Base-by-base conservation (phyloP, 441 rosid genomes). In the Pelargonium cotyledonis region DNA sequence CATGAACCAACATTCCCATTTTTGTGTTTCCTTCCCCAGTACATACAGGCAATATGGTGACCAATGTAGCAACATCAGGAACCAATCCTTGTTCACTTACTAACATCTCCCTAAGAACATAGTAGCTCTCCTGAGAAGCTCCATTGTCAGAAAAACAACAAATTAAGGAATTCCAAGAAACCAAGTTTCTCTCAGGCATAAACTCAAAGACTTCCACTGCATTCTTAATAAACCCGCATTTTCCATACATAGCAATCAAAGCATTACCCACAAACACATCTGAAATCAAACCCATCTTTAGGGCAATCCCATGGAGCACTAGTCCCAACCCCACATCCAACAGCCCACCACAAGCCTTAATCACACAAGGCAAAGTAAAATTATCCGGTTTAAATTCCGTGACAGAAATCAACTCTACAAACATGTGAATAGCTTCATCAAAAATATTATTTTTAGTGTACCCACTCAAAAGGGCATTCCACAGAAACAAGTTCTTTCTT, bases 401-500 rank as follows among this genome's bases (percentile, higher is more conserved):
- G 72, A 47, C 67, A 12, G 78, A 43, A 16, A 85, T 58, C 86
- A 89, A 55, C 41, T 82, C 75, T 15, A 82, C 74, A 79, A 85
- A 89, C 79, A 78, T 57, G 65, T 72, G 73, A 70, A 85, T 43
- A 0, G 84, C 82, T 8, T 85, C 81, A 35, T 51, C 43, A 68
- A 79, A 80, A 75, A 84, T 80, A 75, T 77, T 85, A 73, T 87
- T 85, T 76, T 80, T 83, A 14, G 88, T 66, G 71, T 75, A 83
- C 65, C 82, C 91, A 72, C 92, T 87, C 72, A 89, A 70, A 72
- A 89, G 68, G 61, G 89, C 88, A 79, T 87, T 89, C 92, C 95
- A 87, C 68, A 78, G 83, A 66, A 86, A 83, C 80, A 86, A 78
- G 78, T 85, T 87, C 82, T 76, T 89, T 18, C 64, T 73, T 19